A percentile compares a stretch with the other conserved stretches of the same genome.
These are phyloP conservation scores for Leptodermis oblonga DNA, from an alignment of 257 asterid species.

Conservation along the genomic window DNA sequence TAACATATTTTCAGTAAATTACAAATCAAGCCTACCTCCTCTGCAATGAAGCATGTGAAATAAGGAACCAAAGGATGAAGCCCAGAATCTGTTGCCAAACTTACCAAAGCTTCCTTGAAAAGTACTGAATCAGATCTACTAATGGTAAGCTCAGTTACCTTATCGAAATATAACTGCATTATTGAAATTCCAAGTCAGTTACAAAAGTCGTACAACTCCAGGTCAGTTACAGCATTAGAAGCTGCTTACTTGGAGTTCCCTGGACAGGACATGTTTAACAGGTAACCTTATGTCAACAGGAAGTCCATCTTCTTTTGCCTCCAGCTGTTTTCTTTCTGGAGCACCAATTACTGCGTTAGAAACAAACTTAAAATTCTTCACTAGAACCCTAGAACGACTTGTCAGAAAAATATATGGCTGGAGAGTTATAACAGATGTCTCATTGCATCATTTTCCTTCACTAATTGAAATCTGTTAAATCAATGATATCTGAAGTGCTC, in stretches of 20 bases:
- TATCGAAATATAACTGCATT: conserved; percentile 86
- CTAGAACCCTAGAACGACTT: conserved; percentile 5
- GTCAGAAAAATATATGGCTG: background rate
- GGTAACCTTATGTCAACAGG: conserved; percentile 87
- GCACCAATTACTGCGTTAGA: conserved; percentile 48
- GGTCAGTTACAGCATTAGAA: conserved; percentile 12
- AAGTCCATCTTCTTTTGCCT: conserved; percentile 73
- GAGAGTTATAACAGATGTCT: background rate
- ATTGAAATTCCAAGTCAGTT: conserved; percentile 20
- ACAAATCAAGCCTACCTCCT: conserved; percentile 49
- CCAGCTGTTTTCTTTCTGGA: conserved; percentile 56
- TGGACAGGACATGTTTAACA: conserved; percentile 85
- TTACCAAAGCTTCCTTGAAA: conserved; percentile 72
- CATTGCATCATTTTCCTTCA: background rate
- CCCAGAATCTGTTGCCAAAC: conserved; percentile 98
- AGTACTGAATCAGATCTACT: conserved; percentile 69
- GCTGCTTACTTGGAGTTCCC: conserved; percentile 82
- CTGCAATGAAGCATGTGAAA: conserved; percentile 83
- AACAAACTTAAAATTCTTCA: conserved; percentile 15
- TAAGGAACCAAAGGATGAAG: conserved; percentile 97
- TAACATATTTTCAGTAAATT: background rate
- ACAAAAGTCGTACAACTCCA: conserved; percentile 11
- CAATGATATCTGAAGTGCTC: conserved; percentile 5
- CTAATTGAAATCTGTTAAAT: background rate
- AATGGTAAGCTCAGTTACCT: conserved; percentile 76